Percentiles rank a stretch among this genome's conserved stretches.
These are phyloP conservation scores for Aspergillus olivimuriae DNA, from an alignment of 495 filamentous ascomycete species.

Conservation along the genomic window DNA sequence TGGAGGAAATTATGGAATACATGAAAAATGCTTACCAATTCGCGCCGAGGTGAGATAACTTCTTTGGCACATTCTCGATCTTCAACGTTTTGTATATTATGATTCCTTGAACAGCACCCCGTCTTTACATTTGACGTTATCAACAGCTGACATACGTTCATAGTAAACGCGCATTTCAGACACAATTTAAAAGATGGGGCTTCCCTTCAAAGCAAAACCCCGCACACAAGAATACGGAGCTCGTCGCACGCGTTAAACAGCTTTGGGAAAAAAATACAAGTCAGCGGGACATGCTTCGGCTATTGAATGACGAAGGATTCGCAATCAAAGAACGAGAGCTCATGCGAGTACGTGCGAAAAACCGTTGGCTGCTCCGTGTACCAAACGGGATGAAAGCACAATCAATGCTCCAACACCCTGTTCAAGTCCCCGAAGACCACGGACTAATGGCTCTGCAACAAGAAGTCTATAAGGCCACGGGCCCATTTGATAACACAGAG, in stretches of 20 bases:
- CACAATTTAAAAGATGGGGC: slow-evolving; percentile 68
- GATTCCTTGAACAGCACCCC: too few species aligned
- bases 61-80: not conserved
- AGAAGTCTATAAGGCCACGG: slow-evolving; percentile 34
- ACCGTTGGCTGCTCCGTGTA: slow-evolving; percentile 58
- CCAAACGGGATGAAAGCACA: slow-evolving; percentile 50
- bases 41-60: slow-evolving; percentile 53
- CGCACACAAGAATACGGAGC: slow-evolving; percentile 56
- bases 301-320: slow-evolving; percentile 64
- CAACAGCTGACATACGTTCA: not conserved
- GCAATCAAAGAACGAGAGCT: slow-evolving; percentile 64
- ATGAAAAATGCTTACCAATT: slow-evolving; percentile 56
- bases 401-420: slow-evolving; percentile 12
- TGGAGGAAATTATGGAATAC: slow-evolving; percentile 63
- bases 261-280: slow-evolving; percentile 68
- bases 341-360: slow-evolving; percentile 55
- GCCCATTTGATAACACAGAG: slow-evolving; percentile 20
- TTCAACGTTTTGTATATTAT: too few species aligned
- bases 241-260: slow-evolving; percentile 62
- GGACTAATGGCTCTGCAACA: slow-evolving; percentile 36
- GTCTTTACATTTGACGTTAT: not conserved
- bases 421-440: slow-evolving; percentile 31
- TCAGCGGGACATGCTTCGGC: slow-evolving; percentile 67
- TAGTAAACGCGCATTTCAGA: slow-evolving; percentile 69
- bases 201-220: slow-evolving; percentile 70